Percentiles rank a stretch among this genome's conserved stretches.
Conservation (phyloP, 176 grass and related monocot species). For the Musa schizocarpa region DNA sequence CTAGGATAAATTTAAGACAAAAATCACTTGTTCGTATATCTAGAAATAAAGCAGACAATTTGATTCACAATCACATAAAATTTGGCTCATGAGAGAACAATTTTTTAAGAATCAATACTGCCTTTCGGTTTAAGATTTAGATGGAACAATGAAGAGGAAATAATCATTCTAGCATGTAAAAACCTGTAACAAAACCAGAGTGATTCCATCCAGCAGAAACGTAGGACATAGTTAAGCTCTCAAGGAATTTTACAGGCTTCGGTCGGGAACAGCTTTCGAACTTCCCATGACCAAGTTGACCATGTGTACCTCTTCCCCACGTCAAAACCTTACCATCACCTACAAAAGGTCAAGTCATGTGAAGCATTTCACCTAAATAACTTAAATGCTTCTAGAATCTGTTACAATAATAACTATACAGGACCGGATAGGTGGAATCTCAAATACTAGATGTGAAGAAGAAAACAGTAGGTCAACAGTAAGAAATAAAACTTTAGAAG, state of each 20-base stretch:
- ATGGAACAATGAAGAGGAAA: background rate
- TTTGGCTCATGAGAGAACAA: background rate
- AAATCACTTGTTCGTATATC: too few relatives aligned
- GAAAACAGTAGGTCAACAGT: background rate
- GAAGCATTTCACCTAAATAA: background rate
- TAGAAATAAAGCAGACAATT: background rate
- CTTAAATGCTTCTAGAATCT: background rate
- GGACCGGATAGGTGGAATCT: background rate
- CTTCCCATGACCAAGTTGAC: slow-evolving; percentile 80
- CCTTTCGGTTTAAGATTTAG: background rate
- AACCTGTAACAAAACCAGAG: slow-evolving; percentile 97
- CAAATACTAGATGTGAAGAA: background rate
- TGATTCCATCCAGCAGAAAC: slow-evolving; percentile 97
- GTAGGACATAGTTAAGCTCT: slow-evolving; percentile 40
- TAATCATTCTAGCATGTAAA: slow-evolving; percentile 20
- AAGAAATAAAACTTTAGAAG: too few relatives aligned
- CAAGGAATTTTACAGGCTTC: slow-evolving; percentile 52
- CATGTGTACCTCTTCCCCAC: slow-evolving; percentile 72
- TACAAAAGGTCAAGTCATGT: slow-evolving; percentile 27
- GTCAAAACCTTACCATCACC: slow-evolving; percentile 67
- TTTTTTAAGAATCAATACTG: background rate
- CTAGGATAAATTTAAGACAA: too few relatives aligned
- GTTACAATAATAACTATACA: background rate
- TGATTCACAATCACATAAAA: background rate
- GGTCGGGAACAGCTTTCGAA: slow-evolving; percentile 38